Conservation (phyloP, 2,329 filamentous ascomycete genomes). For the Pestalotiopsis sp. region DNA sequence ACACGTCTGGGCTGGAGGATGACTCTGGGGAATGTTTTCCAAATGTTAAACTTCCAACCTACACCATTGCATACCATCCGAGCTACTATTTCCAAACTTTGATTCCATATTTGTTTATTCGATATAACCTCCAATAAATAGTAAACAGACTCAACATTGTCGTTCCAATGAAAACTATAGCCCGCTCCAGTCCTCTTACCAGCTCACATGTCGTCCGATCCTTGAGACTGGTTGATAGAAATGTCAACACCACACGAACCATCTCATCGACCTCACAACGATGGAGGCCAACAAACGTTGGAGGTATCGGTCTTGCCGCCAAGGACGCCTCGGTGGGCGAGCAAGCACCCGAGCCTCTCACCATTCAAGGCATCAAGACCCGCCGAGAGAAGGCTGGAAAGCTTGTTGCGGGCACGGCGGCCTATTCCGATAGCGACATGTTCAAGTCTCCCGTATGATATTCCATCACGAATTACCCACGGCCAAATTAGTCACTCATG, state of each 20-base stretch:
- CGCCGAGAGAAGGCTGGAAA: slow-evolving; percentile 72
- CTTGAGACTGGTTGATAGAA: background rate
- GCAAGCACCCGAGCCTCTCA: slow-evolving; percentile 42
- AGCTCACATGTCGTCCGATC: background rate
- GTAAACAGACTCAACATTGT: too few relatives aligned
- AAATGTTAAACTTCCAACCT: background rate
- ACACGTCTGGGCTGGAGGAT: background rate
- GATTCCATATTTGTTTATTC: background rate
- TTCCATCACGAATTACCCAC: slow-evolving; percentile 25
- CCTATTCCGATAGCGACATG: slow-evolving; percentile 76
- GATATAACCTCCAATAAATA: too few relatives aligned
- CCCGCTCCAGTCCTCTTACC: background rate
- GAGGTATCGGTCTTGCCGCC: slow-evolving; percentile 23
- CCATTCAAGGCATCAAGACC: slow-evolving; percentile 67
- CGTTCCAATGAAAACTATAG: background rate
- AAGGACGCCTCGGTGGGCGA: slow-evolving; percentile 21
- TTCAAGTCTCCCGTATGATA: slow-evolving; percentile 74
- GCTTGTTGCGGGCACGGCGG: slow-evolving; percentile 75
- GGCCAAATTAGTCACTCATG: slow-evolving; percentile 20
- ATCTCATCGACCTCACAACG: background rate
- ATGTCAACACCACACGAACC: background rate
- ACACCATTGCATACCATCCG: background rate
- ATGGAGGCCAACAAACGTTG: slow-evolving; percentile 21
- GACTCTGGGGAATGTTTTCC: background rate
- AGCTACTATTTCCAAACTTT: background rate